A percentile compares a stretch with the other conserved stretches of the same genome.
phyloP scores from a whole-genome alignment of 495 filamentous ascomycete genomes.

The Xylaria venustula region DNA sequence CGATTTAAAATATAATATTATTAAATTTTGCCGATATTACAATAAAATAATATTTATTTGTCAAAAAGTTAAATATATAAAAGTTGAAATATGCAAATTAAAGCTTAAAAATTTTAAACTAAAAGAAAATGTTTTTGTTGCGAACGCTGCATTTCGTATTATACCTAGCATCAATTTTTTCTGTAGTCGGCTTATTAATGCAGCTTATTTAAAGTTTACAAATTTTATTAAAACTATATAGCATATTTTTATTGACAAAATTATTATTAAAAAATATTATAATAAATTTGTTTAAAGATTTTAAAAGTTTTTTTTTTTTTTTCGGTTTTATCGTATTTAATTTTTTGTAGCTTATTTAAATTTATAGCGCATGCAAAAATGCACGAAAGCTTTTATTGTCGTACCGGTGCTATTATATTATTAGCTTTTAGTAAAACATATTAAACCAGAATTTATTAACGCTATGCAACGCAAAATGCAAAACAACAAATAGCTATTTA shows the following conservation, averaged over 20 bases:
- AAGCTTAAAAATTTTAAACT: background rate
- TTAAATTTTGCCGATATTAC: background rate
- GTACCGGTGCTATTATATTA: background rate
- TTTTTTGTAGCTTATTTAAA: background rate
- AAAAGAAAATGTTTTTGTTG: too few relatives aligned
- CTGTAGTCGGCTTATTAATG: too few relatives aligned
- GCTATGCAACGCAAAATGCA: background rate
- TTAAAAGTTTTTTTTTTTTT: background rate
- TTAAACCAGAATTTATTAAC: background rate
- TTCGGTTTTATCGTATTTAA: background rate
- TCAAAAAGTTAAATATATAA: background rate
- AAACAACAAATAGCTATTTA: background rate
- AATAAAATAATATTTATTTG: background rate
- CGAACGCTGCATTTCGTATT: too few relatives aligned
- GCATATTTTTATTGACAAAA: background rate
- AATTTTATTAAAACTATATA: background rate
- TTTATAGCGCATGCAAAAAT: background rate
- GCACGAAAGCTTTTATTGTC: background rate
- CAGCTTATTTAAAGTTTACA: background rate
- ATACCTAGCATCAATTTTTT: background rate
- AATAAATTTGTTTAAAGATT: background rate
- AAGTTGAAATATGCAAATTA: background rate
- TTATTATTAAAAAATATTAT: background rate
- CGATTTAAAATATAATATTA: background rate
- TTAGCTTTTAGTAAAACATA: too few relatives aligned